Evolutionary conservation across 2,329 filamentous ascomycete species (phyloP).

Genomic region (Epichloe baconii): DNA sequence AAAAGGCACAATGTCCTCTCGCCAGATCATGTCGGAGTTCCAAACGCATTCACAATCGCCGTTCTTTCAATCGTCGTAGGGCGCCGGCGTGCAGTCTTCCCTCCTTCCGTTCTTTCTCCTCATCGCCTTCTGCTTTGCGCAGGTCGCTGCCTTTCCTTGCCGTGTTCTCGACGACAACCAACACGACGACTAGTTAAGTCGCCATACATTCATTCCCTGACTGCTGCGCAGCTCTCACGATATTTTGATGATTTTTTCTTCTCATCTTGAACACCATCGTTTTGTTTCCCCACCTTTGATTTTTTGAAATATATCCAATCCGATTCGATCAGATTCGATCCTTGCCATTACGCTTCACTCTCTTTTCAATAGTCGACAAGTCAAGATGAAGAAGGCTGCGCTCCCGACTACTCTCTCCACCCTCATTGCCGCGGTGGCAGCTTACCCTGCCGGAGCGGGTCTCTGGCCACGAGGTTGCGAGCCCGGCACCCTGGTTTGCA

Average conservation of each 20-base stretch:
- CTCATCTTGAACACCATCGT: neutral
- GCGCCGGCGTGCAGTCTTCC: too few relatives aligned
- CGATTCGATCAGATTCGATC: neutral
- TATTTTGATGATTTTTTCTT: neutral
- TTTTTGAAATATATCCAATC: neutral
- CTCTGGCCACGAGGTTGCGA: neutral
- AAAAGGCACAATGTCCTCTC: too few relatives aligned
- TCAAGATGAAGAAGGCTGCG: neutral
- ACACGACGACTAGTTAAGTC: neutral
- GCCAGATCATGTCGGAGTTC: too few relatives aligned
- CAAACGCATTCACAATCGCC: too few relatives aligned
- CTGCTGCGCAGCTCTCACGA: neutral
- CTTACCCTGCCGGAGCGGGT: neutral
- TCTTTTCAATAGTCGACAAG: neutral
- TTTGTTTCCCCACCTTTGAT: neutral
- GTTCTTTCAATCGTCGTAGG: too few relatives aligned
- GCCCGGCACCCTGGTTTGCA: constrained; percentile 1
- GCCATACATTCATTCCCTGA: neutral
- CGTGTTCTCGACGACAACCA: neutral
- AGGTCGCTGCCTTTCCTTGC: neutral
- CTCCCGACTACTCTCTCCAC: neutral
- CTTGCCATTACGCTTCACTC: neutral
- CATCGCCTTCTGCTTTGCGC: neutral
- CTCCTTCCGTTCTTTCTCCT: too few relatives aligned
- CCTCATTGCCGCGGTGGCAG: neutral